These are phyloP conservation scores for Hordeum marinum DNA, from an alignment of 176 grass and related monocot species.

Conservation along the genomic window DNA sequence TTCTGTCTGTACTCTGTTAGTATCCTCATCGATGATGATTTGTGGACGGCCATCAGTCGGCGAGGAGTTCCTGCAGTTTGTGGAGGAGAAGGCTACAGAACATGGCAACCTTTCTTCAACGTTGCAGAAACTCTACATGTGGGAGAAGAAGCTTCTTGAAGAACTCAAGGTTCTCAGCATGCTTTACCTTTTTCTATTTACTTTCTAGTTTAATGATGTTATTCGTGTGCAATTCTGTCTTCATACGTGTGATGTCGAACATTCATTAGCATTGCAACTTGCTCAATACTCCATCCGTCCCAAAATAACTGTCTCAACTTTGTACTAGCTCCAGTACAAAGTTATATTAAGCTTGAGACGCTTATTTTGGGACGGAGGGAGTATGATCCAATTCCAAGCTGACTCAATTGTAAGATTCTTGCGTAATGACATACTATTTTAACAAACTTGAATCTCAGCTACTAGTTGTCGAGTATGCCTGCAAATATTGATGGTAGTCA, in stretches of 20 bases:
- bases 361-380: too few species aligned
- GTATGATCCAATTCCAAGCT: too few species aligned
- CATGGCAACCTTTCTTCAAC: conserved; percentile 54
- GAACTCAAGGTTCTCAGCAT: conserved; percentile 67
- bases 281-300: neutral
- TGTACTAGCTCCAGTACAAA: too few species aligned
- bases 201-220: neutral
- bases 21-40: conserved; percentile 52
- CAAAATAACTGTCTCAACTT: too few species aligned
- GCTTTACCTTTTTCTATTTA: neutral
- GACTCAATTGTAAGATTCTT: neutral
- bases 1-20: conserved; percentile 26
- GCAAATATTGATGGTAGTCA: neutral
- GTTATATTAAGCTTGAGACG: too few species aligned
- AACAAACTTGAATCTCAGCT: neutral
- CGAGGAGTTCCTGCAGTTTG: conserved; percentile 39
- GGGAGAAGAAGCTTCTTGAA: conserved; percentile 85
- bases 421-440: neutral
- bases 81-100: conserved; percentile 53
- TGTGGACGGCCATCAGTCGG: conserved; percentile 28
- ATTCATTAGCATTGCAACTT: neutral
- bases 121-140: conserved; percentile 69
- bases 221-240: too few species aligned
- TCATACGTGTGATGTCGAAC: neutral
- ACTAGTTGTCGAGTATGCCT: neutral